Evolutionary conservation across 2,329 filamentous ascomycete genomes (phyloP).

Genomic region (Fusarium tricinctum): DNA sequence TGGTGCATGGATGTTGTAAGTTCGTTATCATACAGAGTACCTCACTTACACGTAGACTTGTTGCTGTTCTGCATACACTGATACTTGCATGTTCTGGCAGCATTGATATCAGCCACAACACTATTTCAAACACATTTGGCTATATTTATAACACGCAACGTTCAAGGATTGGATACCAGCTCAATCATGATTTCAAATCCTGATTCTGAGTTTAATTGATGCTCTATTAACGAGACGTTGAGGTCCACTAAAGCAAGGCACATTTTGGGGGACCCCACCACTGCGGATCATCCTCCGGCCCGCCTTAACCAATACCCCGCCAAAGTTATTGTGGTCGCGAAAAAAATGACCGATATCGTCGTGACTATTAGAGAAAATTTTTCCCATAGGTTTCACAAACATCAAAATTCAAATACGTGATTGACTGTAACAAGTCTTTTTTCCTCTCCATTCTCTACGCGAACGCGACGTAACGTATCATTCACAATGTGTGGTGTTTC

Average conservation of each 20-base stretch:
- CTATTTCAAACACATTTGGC: too few relatives aligned
- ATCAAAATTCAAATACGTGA: slow-evolving; percentile 21
- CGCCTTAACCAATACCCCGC: slow-evolving; percentile 34
- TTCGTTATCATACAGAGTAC: not conserved
- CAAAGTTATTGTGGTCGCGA: slow-evolving; percentile 33
- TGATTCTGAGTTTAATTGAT: not conserved
- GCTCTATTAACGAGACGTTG: not conserved
- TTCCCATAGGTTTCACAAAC: slow-evolving; percentile 31
- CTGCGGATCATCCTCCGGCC: slow-evolving; percentile 36
- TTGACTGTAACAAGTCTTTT: slow-evolving; percentile 24
- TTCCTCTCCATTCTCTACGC: slow-evolving; percentile 11
- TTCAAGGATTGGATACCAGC: not conserved
- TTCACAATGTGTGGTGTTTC: slow-evolving; percentile 44
- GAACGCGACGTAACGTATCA: slow-evolving; percentile 23
- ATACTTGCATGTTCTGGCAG: not conserved
- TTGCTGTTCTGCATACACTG: not conserved
- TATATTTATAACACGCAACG: too few relatives aligned
- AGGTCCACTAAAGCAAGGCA: slow-evolving; percentile 22
- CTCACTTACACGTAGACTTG: not conserved
- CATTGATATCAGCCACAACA: too few relatives aligned
- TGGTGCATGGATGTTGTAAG: not conserved
- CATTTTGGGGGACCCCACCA: slow-evolving; percentile 15
- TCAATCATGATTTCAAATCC: not conserved
- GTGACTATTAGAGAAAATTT: slow-evolving; percentile 30
- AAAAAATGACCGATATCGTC: slow-evolving; percentile 40